Conservation (phyloP, 202 grass and related monocot species). For the Schoenoplectus tabernaemontani region DNA sequence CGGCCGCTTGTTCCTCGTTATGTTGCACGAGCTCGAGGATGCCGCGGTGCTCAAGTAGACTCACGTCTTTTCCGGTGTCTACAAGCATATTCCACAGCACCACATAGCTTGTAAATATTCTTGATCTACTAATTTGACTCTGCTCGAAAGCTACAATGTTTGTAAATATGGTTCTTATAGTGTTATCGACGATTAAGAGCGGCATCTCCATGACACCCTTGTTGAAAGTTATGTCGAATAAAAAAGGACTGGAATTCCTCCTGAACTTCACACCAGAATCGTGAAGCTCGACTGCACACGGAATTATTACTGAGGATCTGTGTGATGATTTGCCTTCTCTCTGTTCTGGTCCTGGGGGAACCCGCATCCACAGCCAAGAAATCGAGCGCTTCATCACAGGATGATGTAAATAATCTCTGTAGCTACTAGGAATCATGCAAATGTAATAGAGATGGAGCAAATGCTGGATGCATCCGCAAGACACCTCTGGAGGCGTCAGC, state of each 20-base stretch:
- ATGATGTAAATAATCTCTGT: background rate
- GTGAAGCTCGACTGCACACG: constrained; percentile 37
- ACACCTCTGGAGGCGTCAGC: background rate
- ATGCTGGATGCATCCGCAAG: constrained; percentile 3
- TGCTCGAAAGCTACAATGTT: constrained; percentile 59
- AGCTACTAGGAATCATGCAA: background rate
- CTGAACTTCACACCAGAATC: constrained; percentile 38
- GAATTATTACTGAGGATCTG: constrained; percentile 26
- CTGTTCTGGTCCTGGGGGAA: background rate
- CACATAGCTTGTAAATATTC: constrained; percentile 54
- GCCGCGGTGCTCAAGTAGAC: constrained; percentile 35
- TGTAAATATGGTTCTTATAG: constrained; percentile 38
- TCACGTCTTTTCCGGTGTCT: constrained; percentile 31
- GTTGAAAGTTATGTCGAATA: constrained; percentile 45
- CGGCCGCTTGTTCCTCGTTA: constrained; percentile 36
- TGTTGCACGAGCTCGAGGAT: constrained; percentile 34
- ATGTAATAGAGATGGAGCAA: constrained; percentile 18
- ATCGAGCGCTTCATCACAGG: background rate
- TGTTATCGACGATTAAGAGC: constrained; percentile 37
- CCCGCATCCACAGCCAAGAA: constrained; percentile 18
- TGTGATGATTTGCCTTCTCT: background rate
- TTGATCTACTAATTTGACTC: constrained; percentile 38
- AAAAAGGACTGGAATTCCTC: constrained; percentile 27
- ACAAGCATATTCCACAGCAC: constrained; percentile 43
- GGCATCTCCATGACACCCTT: constrained; percentile 47